A percentile compares a stretch with the other conserved stretches of the same genome.
Evolutionary conservation across 176 grass and related monocot species (phyloP).

Genomic region (Lolium perenne): DNA sequence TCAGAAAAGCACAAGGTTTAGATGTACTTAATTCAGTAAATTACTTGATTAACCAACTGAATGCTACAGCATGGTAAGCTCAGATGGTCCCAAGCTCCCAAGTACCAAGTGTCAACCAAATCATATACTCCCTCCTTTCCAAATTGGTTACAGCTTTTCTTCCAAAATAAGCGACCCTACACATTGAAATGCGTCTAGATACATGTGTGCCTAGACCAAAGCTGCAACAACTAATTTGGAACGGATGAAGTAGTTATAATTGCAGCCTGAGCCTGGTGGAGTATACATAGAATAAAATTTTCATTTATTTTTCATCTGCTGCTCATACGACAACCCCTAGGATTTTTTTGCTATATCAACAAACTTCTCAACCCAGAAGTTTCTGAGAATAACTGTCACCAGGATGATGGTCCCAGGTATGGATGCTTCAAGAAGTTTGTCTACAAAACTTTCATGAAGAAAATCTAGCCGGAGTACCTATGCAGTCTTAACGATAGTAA

Average conservation of each 20-base stretch:
- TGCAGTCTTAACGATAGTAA: neutral
- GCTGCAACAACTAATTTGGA: too few relatives aligned
- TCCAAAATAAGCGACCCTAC: too few relatives aligned
- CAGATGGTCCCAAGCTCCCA: neutral
- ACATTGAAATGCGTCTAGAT: too few relatives aligned
- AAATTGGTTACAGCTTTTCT: too few relatives aligned
- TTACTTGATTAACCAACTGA: neutral
- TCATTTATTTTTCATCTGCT: conserved; percentile 4
- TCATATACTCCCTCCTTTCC: neutral
- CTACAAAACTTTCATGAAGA: neutral
- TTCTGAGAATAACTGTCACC: neutral
- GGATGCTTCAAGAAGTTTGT: neutral
- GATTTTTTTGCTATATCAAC: neutral
- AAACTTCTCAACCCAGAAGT: neutral
- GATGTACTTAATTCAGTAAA: neutral
- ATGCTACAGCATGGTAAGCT: neutral
- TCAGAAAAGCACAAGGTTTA: neutral
- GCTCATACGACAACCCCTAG: neutral
- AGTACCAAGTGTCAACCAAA: conserved; percentile 12
- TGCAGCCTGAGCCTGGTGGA: neutral
- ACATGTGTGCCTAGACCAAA: too few relatives aligned
- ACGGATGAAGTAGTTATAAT: neutral
- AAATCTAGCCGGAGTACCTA: conserved; percentile 26
- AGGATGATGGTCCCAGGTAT: neutral
- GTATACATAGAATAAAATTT: conserved; percentile 3